Evolutionary conservation across 805 yeast genomes (phyloP).

Genomic region (Wickerhamomyces silvicola): DNA sequence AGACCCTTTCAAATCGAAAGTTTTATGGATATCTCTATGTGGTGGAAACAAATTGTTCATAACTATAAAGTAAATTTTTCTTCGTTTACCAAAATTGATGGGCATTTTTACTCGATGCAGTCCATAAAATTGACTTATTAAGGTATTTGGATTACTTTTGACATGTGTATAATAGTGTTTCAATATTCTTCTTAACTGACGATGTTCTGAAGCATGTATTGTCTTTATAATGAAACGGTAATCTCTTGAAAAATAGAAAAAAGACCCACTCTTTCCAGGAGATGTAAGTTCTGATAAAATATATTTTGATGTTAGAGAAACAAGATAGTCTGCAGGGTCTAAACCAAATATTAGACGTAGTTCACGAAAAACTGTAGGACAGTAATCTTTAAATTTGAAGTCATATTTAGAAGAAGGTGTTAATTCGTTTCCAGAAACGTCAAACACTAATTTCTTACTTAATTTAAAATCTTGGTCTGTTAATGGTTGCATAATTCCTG

Average conservation of each 20-base stretch:
- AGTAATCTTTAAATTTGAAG: slow-evolving; percentile 93
- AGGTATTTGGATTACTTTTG: slow-evolving; percentile 75
- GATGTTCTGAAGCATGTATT: slow-evolving; percentile 88
- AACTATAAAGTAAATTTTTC: slow-evolving; percentile 86
- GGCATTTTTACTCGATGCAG: slow-evolving; percentile 91
- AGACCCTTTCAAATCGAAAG: slow-evolving; percentile 92
- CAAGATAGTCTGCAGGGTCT: slow-evolving; percentile 93
- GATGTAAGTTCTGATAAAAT: slow-evolving; percentile 88
- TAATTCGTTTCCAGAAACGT: slow-evolving; percentile 76
- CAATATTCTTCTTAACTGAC: slow-evolving; percentile 66
- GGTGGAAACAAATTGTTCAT: slow-evolving; percentile 98
- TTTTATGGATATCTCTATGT: slow-evolving; percentile 73
- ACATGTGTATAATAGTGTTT: slow-evolving; percentile 78
- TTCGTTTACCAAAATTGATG: slow-evolving; percentile 34
- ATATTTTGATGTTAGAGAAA: slow-evolving; percentile 88
- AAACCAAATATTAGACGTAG: slow-evolving; percentile 72
- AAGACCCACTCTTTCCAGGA: slow-evolving; percentile 96
- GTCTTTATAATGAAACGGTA: slow-evolving; percentile 93
- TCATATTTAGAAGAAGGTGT: slow-evolving; percentile 94
- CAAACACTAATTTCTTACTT: slow-evolving; percentile 79
- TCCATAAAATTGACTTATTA: slow-evolving; percentile 94
- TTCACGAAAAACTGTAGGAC: slow-evolving; percentile 90
- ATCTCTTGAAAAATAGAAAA: slow-evolving; percentile 91
- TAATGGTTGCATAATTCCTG: slow-evolving; percentile 74
- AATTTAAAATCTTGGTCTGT: slow-evolving; percentile 63